Base-by-base conservation (phyloP, 1,284 basidiomycete species). In the Cystobasidium sp. region DNA sequence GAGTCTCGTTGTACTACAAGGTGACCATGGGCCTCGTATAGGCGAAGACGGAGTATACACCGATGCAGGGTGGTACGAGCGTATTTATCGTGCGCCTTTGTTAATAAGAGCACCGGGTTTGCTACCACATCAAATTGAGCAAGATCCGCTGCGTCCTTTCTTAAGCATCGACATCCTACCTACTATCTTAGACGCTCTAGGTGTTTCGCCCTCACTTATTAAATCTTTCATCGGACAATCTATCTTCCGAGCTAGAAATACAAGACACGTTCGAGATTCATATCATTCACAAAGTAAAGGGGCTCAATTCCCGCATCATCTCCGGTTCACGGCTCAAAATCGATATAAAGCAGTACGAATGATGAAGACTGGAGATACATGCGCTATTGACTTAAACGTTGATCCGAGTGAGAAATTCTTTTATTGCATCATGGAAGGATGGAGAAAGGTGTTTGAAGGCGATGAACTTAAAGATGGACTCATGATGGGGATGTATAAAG, bases 1-100 rank as follows among this genome's bases (percentile, higher is more conserved):
- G 22, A 74, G 71, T 49, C 52, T 74, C 10, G 58, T 74, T 41
- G 58, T 74, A 18, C 56, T 74, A 16, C 71, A 74, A 58, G 71
- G 71, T 44, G 71, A 74, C n/a, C 71, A 74, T 41, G 71, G 71
- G 12, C 61, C 71, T 44, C 24, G 71, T 7, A 74, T 74, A 20
- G 53, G 53, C 18, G 55, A 59, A 44, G 46, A 74, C 47, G 71
- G 71, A n/a, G 14, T 66, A 12, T 66, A 66, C 37, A 31, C 37
- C 37, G 64, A 66, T 31, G n/a, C 51, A 41, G 64, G 64, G 6
- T 66, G 64, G 64, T 49, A 37, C 5, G 64, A 66, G 20, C 47
- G 31, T 14, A 69, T 69, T 24, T 69, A 59, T 24, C 43, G 49
- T 14, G 10, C 68, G 18, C 68, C 68, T 22, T 44, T 69, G 37